These are phyloP conservation scores for Saturnispora saitoi DNA, from an alignment of 805 yeast species.

Conservation along the genomic window DNA sequence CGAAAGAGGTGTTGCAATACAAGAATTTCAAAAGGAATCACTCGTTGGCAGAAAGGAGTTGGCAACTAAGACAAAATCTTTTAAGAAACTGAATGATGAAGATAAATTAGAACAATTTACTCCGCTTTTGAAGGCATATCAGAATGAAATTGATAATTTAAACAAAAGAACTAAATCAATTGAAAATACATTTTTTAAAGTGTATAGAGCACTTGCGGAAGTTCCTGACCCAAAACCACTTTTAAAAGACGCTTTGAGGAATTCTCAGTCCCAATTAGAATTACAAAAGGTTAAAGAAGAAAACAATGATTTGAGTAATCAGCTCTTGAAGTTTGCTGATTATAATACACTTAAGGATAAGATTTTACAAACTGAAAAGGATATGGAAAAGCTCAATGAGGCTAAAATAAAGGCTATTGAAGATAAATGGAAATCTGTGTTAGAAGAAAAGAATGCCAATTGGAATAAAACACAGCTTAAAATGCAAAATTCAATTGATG, in stretches of 20 bases:
- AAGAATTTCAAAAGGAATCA: constrained; percentile 60
- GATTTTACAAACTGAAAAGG: constrained; percentile 51
- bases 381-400: constrained; percentile 45
- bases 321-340: constrained; percentile 59
- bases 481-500: constrained; percentile 40
- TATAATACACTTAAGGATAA: constrained; percentile 67
- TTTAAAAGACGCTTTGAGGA: constrained; percentile 59
- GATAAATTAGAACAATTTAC: constrained; percentile 61
- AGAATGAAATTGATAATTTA: constrained; percentile 76
- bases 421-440: constrained; percentile 54
- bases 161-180: constrained; percentile 69
- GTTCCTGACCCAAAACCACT: constrained; percentile 91
- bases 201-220: constrained; percentile 72
- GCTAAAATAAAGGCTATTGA: constrained; percentile 60
- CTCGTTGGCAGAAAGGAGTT: constrained; percentile 64
- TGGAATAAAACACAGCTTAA: constrained; percentile 56
- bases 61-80: constrained; percentile 79
- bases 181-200: constrained; percentile 64
- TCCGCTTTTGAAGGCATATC: constrained; percentile 66
- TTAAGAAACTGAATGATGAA: constrained; percentile 60
- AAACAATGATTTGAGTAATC: constrained; percentile 43
- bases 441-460: constrained; percentile 66
- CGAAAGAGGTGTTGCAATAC: constrained; percentile 61
- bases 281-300: constrained; percentile 44
- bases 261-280: constrained; percentile 43